Conservation (phyloP, 176 grass and related monocot genomes). For the Cymbopogon citratus region DNA sequence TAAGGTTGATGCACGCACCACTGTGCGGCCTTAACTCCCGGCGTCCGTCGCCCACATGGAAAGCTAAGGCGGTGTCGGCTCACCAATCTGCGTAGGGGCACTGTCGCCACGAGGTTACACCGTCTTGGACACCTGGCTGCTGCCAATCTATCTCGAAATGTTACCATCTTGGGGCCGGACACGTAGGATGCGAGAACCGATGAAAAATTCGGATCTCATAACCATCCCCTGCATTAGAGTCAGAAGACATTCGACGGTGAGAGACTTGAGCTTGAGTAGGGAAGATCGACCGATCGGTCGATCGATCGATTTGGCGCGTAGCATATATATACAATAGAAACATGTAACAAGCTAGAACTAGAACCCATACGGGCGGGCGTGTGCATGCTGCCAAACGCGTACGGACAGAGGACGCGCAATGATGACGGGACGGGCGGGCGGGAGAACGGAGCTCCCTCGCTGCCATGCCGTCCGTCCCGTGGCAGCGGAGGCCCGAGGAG, state of each 20-base stretch:
- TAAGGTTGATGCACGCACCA: background rate
- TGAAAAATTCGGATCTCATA: background rate
- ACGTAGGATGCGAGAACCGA: background rate
- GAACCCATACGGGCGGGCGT: background rate
- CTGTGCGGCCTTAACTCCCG: background rate
- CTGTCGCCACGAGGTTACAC: background rate
- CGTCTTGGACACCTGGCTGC: background rate
- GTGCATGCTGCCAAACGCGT: constrained; percentile 9
- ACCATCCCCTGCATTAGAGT: background rate
- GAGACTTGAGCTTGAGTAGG: background rate
- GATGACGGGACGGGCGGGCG: background rate
- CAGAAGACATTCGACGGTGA: background rate
- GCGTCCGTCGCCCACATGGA: background rate
- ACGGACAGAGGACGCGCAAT: constrained; percentile 26
- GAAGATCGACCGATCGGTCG: background rate
- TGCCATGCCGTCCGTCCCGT: background rate
- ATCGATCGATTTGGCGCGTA: background rate
- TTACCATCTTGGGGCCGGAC: background rate
- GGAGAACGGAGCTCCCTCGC: background rate
- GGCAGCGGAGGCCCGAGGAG: background rate
- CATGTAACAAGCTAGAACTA: background rate
- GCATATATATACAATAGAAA: background rate
- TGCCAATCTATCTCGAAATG: background rate
- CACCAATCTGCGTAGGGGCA: background rate
- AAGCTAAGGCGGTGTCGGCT: background rate